Percentiles rank a stretch among this genome's conserved stretches.
Evolutionary conservation across 1,139 yeast species (phyloP).

Genomic region (Zygoascus hellenicus): DNA sequence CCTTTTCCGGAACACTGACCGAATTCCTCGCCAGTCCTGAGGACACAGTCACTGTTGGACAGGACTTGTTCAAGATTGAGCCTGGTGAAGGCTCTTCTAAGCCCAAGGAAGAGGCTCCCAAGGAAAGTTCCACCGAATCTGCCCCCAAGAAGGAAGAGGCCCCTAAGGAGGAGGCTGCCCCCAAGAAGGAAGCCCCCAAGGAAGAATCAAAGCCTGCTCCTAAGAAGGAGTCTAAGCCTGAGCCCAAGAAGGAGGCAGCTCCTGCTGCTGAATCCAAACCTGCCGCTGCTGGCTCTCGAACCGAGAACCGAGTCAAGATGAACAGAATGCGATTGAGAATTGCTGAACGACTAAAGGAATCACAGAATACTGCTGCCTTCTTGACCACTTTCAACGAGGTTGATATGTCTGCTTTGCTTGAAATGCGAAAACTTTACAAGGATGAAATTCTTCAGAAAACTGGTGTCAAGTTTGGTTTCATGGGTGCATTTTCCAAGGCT

Average conservation of each 20-base stretch:
- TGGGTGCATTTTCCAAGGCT: slow-evolving; percentile 98
- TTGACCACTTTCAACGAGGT: slow-evolving; percentile 97
- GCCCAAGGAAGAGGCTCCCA: slow-evolving; percentile 28
- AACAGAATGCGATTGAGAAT: slow-evolving; percentile 99
- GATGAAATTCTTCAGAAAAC: slow-evolving; percentile 93
- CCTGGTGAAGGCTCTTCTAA: slow-evolving; percentile 66
- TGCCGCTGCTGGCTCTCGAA: slow-evolving; percentile 58
- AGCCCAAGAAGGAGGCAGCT: slow-evolving; percentile 24
- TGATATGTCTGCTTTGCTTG: slow-evolving; percentile 89
- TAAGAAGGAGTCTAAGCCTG: slow-evolving; percentile 28
- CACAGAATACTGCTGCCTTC: slow-evolving; percentile 98
- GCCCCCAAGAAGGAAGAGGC: slow-evolving; percentile 30
- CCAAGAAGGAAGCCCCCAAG: slow-evolving; percentile 31
- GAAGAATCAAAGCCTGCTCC: slow-evolving; percentile 27
- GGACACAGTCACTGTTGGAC: slow-evolving; percentile 95
- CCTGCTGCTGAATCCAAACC: slow-evolving; percentile 30
- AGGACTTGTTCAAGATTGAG: slow-evolving; percentile 83
- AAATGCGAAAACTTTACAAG: slow-evolving; percentile 93
- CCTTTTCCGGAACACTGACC: slow-evolving; percentile 82
- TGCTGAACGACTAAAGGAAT: slow-evolving; percentile 98
- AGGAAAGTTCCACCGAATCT: slow-evolving; percentile 16
- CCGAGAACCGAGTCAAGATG: slow-evolving; percentile 93
- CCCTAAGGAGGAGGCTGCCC: slow-evolving; percentile 24
- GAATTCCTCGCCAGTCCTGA: slow-evolving; percentile 81
- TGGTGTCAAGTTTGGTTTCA: slow-evolving; percentile 94